phyloP scores from a whole-genome alignment of 2,329 filamentous ascomycete genomes.

The Trichoderma semiorbis region DNA sequence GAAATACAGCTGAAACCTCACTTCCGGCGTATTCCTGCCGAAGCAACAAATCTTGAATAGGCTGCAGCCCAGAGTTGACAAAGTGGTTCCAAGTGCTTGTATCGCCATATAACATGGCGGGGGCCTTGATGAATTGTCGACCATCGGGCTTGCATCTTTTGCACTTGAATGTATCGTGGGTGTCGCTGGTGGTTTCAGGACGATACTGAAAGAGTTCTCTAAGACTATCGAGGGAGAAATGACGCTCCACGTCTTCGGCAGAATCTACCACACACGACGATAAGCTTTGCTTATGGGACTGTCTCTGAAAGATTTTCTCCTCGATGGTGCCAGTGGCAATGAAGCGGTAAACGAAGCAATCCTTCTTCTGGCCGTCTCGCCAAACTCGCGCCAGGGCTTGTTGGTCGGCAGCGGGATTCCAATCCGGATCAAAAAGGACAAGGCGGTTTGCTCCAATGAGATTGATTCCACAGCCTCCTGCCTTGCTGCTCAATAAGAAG shows the following conservation, averaged over 20 bases:
- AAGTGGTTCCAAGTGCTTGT: constrained; percentile 99
- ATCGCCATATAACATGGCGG: constrained; percentile 94
- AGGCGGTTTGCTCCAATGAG: constrained; percentile 92
- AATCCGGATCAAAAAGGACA: constrained; percentile 93
- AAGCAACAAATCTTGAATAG: constrained; percentile 87
- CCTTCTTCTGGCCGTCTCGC: constrained; percentile 98
- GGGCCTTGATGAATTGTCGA: constrained; percentile 81
- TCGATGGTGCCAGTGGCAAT: constrained; percentile 97
- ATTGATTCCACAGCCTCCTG: constrained; percentile 93
- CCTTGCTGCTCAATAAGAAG: constrained; percentile 94
- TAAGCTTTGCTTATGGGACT: constrained; percentile 95
- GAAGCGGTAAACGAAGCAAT: constrained; percentile 99
- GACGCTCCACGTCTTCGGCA: constrained; percentile 93
- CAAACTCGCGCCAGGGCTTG: constrained; percentile 95
- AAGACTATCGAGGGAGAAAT: constrained; percentile 88
- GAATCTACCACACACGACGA: constrained; percentile 96
- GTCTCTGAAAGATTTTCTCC: constrained; percentile 98
- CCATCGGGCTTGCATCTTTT: constrained; percentile 90
- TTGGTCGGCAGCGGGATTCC: constrained; percentile 97
- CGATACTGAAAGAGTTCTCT: constrained; percentile 94
- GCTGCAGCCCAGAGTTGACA: constrained; percentile 71
- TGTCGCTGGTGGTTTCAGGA: constrained; percentile 80
- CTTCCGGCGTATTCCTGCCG: constrained; percentile 76
- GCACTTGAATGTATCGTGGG: constrained; percentile 98
- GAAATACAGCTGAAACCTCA: constrained; percentile 91